Evolutionary conservation across 106 monocot genomes (phyloP).

Genomic region (Platanthera zijinensis): DNA sequence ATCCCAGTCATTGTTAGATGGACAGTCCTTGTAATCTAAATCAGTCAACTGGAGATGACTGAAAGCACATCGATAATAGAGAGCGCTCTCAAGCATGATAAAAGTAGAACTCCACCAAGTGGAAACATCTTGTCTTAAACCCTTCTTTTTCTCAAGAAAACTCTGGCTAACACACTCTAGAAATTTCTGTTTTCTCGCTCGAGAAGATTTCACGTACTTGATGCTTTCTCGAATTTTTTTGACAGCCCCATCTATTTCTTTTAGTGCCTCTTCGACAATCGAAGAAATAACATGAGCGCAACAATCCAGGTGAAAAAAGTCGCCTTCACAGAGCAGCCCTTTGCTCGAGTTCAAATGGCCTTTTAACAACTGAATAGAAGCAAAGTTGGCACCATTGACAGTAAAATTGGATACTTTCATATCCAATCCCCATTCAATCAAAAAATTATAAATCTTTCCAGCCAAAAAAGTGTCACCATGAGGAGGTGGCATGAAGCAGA

Average conservation of each 20-base stretch:
- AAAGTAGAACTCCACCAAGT: conserved; percentile 17
- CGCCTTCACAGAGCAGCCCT: conserved; percentile 4
- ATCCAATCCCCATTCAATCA: conserved; percentile 13
- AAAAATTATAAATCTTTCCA: conserved; percentile 12
- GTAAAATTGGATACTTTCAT: conserved; percentile 2
- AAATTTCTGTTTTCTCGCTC: neutral
- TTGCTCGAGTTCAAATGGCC: neutral
- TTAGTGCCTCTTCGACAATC: conserved; percentile 3
- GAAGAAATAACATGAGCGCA: conserved; percentile 7
- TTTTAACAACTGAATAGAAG: conserved; percentile 12
- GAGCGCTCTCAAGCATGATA: conserved; percentile 13
- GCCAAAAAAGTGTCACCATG: neutral
- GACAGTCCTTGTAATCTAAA: conserved; percentile 2
- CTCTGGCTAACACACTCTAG: conserved; percentile 7
- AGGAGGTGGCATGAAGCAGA: conserved; percentile 12
- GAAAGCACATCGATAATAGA: conserved; percentile 7
- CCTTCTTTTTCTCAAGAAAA: conserved; percentile 5
- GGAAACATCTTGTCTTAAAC: conserved; percentile 12
- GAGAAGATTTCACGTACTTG: conserved; percentile 15
- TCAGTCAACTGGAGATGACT: conserved; percentile 11
- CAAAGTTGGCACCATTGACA: conserved; percentile 10
- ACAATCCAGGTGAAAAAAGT: conserved; percentile 10
- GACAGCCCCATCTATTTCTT: conserved; percentile 4
- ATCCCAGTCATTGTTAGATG: conserved; percentile 6
- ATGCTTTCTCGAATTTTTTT: conserved; percentile 13